These are phyloP conservation scores for Penicillium taxi DNA, from an alignment of 495 filamentous ascomycete genomes.

Conservation along the genomic window DNA sequence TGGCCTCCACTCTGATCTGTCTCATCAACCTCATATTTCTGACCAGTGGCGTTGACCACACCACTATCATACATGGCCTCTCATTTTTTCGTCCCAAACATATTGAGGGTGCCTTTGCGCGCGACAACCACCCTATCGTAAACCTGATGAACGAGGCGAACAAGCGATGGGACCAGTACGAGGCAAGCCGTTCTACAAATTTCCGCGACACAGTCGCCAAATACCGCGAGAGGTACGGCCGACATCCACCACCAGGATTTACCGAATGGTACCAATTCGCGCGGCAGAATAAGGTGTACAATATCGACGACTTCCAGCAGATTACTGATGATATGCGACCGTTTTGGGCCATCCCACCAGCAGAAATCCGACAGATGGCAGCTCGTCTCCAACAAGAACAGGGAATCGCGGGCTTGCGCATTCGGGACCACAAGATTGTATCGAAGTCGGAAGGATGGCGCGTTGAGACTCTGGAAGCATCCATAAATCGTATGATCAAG, in stretches of 20 bases:
- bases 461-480: constrained; percentile 50
- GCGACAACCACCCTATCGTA: constrained; percentile 14
- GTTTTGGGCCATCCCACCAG: constrained; percentile 57
- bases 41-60: constrained; percentile 5
- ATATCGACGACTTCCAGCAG: constrained; percentile 68
- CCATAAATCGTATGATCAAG: constrained; percentile 50
- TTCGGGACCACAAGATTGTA: constrained; percentile 50
- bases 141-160: constrained; percentile 14
- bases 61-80: constrained; percentile 6
- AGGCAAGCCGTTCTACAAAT: constrained; percentile 10
- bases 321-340: constrained; percentile 63
- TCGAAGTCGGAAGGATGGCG: constrained; percentile 53
- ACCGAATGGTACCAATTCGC: constrained; percentile 63
- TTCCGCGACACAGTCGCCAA: constrained; percentile 51
- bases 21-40: constrained; percentile 13
- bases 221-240: constrained; percentile 55
- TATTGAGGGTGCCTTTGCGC: constrained; percentile 9
- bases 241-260: constrained; percentile 68
- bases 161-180: constrained; percentile 11
- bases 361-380: constrained; percentile 45
- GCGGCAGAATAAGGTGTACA: constrained; percentile 46
- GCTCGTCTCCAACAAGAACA: constrained; percentile 38
- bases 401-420: constrained; percentile 48
- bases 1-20: constrained; percentile 6
- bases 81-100: constrained; percentile 2